phyloP scores from a whole-genome alignment of 768 basidiomycete genomes.

The Serendipita sp. region DNA sequence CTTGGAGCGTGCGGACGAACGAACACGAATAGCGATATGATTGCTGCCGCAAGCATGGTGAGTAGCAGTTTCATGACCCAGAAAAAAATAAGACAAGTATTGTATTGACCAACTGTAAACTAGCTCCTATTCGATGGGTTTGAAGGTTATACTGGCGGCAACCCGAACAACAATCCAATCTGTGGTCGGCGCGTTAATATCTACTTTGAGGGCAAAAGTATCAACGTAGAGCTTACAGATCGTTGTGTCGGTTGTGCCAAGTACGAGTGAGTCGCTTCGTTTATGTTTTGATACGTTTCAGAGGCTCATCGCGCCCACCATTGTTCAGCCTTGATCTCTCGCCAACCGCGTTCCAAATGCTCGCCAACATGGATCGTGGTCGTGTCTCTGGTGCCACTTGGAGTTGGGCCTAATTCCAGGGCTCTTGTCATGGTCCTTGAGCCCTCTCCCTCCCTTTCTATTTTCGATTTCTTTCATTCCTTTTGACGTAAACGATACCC shows the following conservation, averaged over 20 bases:
- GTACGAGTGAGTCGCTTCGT: background rate
- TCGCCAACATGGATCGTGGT: constrained; percentile 32
- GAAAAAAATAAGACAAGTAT: too few species aligned
- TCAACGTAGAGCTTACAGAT: constrained; percentile 39
- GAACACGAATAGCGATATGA: constrained; percentile 22
- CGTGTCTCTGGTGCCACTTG: constrained; percentile 37
- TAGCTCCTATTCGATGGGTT: constrained; percentile 35
- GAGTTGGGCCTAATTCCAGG: constrained; percentile 24
- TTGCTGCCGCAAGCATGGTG: background rate
- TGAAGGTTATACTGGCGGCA: constrained; percentile 13
- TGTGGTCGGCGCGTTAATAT: constrained; percentile 34
- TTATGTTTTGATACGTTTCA: background rate
- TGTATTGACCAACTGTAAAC: too few species aligned
- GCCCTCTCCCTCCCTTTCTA: background rate
- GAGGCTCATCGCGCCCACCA: background rate
- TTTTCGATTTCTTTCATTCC: background rate
- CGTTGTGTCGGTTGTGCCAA: constrained; percentile 40
- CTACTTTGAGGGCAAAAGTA: constrained; percentile 24
- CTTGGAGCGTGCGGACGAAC: constrained; percentile 48
- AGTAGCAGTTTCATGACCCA: too few species aligned
- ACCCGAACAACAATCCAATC: constrained; percentile 65
- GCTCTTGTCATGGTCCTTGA: background rate
- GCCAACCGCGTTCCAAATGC: constrained; percentile 33
- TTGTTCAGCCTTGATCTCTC: constrained; percentile 30
- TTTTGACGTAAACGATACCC: background rate